Percentiles rank a stretch among this genome's conserved stretches.
Conservation (phyloP, 495 filamentous ascomycete species). For the Baudoinia panamericana region DNA sequence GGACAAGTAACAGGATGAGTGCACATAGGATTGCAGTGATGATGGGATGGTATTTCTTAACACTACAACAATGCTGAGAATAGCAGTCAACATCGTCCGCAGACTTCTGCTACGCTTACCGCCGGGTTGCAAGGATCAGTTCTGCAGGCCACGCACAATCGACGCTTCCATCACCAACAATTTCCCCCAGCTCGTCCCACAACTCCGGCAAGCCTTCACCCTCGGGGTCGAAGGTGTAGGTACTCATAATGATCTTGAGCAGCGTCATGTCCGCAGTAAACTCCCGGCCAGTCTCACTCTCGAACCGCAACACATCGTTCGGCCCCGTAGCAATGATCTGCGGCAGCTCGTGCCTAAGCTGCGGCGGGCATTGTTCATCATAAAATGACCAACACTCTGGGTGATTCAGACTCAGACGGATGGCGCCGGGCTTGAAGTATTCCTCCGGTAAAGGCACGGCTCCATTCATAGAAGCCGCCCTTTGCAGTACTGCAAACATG, state of each 20-base stretch:
- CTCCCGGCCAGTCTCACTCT: slow-evolving; percentile 14
- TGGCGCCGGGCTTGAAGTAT: slow-evolving; percentile 13
- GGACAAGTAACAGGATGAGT: too few species aligned
- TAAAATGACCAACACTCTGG: background rate
- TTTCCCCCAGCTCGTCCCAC: background rate
- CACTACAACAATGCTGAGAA: too few species aligned
- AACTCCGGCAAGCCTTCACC: background rate
- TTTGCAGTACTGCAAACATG: too few species aligned
- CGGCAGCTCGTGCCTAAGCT: background rate
- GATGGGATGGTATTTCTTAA: too few species aligned
- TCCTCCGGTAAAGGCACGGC: slow-evolving; percentile 12
- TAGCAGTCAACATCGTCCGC: too few species aligned
- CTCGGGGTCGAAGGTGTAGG: slow-evolving; percentile 8
- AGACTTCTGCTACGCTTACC: too few species aligned
- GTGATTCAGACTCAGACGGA: slow-evolving; percentile 17
- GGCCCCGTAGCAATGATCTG: slow-evolving; percentile 1
- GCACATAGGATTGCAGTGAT: too few species aligned
- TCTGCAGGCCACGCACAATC: slow-evolving; percentile 2
- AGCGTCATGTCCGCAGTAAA: slow-evolving; percentile 12
- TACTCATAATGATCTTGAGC: slow-evolving; percentile 9
- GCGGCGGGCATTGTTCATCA: slow-evolving; percentile 2
- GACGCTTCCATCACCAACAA: background rate
- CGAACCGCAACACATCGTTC: slow-evolving; percentile 9
- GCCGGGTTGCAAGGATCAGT: slow-evolving; percentile 1
- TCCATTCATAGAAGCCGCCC: too few species aligned